Conservation (phyloP, 179 eudicot genomes). For the Vitellaria paradoxa region DNA sequence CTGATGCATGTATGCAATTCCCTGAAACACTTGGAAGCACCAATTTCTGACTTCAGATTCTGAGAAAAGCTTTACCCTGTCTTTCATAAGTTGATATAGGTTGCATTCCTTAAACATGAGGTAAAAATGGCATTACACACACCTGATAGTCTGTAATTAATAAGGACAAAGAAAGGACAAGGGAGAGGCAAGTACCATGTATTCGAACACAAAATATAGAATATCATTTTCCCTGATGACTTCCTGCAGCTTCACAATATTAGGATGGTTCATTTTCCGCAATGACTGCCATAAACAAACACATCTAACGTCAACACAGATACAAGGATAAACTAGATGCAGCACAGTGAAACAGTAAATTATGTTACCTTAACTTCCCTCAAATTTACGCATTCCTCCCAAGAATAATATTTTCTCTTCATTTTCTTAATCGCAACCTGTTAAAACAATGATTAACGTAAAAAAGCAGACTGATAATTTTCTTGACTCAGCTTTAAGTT, state of each 20-base stretch:
- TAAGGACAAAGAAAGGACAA: background rate
- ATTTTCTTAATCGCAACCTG: constrained; percentile 97
- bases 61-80: constrained; percentile 48
- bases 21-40: constrained; percentile 97
- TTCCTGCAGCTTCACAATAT: constrained; percentile 97
- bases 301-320: background rate
- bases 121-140: background rate
- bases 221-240: constrained; percentile 89
- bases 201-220: constrained; percentile 89
- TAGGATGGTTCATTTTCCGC: constrained; percentile 94
- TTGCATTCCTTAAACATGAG: constrained; percentile 40
- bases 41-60: constrained; percentile 81
- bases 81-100: constrained; percentile 60
- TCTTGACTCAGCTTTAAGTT: background rate
- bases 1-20: constrained; percentile 91
- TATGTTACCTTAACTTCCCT: constrained; percentile 93
- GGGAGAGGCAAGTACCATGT: constrained; percentile 55
- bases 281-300: constrained; percentile 58
- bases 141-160: background rate
- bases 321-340: background rate
- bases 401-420: constrained; percentile 95
- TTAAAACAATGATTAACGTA: background rate
- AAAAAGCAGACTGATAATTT: background rate
- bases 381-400: constrained; percentile 97
- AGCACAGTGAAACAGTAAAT: background rate